Evolutionary conservation across 768 basidiomycete species (phyloP), one percentile per base, ranked within the genome.

Genomic region (Ramaria rubella): DNA sequence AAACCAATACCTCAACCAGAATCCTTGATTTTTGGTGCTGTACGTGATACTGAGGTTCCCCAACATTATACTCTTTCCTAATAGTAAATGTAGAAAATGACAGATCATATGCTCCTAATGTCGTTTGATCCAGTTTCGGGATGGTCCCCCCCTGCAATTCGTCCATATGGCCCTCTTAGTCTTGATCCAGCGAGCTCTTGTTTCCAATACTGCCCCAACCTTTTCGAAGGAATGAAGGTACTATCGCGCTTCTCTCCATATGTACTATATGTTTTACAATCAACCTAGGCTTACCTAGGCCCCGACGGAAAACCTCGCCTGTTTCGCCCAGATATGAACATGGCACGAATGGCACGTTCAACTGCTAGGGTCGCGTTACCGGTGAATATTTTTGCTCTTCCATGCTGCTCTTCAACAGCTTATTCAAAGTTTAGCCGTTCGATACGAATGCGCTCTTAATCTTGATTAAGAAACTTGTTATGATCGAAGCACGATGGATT

Each of bases 321-420:
- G 34, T 96, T 96, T 76, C 75, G 93, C 30, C 92, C 93, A 0
- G 77, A 89, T 29, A 71, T 79, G 68, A 95, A 95, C 69, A 92
- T 94, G 90, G 79, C 78, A 26, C 85, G 94, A 26, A 77, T 97
- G 69, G 74, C 77, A 44, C 74, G 77, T 31, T 89, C 86, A 21
- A 81, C 81, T 0, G 81, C 77, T 1, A 82, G 92, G 48, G 75
- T 90, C 46, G 87, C 87, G 0, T 73, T 91, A 15, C 90, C 89
- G 1, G 83, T 83, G 62, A 61, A 81, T 69, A 26, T 14, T 24
- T 36, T 17, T 7, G 21, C 17, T 38, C 34, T 14, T 52, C n/a
- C 26, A 33, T 40, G 19, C 42, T 33, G 67, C 73, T 73, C 48
- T 36, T 31, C 43, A 36, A 24, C 19, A 19, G 2, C 27, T 50